Base-by-base conservation (phyloP, 805 yeast genomes). In the Debaryomyces hansenii region DNA sequence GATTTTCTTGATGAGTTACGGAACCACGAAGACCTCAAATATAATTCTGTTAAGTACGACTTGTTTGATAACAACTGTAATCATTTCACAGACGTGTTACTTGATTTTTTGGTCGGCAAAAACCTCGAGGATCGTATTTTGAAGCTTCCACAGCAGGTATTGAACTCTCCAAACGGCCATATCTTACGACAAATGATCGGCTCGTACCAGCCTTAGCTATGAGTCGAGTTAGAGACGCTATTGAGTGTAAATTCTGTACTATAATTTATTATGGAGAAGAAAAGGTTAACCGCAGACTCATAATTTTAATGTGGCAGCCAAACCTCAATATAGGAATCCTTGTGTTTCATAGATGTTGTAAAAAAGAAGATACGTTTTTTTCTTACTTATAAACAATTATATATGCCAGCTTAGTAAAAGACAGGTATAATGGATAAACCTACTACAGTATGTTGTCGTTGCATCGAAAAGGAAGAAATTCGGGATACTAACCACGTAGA, bases 11-110 rank as follows among this genome's bases (percentile, higher is more conserved):
- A 67, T 3, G 85, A 83, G 38, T 60, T 83, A 24, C 59, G 63
- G 28, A 52, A 56, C 39, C 69, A 67, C 46, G 69, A 69, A 9
- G 64, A 62, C n/a, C 45, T 46, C 40, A 77, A 73, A 47, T 82
- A 72, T 53, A 59, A 69, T 12, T 75, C 81, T 7, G 68, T 66
- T 7, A 67, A 63, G 33, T 84, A 84, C 63, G 80, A 82, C 52
- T 60, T 84, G 47, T 81, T 84, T 48, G 73, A 74, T 44, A 83
- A 83, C 62, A 84, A 84, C 57, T 84, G 90, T 62, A 84, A 84
- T 63, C 84, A 85, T 62, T 83, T 84, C 63, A 73, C 85, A 15
- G 77, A 83, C 53, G 82, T 76, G 38, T 57, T 79, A 46, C 56
- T 79, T 36, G 82, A 83, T 54, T 83, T 84, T 50, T 62, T 83